A percentile compares a stretch with the other conserved stretches of the same genome.
Evolutionary conservation across 1,139 yeast species (phyloP).

Genomic region (Kodamaea sp.): DNA sequence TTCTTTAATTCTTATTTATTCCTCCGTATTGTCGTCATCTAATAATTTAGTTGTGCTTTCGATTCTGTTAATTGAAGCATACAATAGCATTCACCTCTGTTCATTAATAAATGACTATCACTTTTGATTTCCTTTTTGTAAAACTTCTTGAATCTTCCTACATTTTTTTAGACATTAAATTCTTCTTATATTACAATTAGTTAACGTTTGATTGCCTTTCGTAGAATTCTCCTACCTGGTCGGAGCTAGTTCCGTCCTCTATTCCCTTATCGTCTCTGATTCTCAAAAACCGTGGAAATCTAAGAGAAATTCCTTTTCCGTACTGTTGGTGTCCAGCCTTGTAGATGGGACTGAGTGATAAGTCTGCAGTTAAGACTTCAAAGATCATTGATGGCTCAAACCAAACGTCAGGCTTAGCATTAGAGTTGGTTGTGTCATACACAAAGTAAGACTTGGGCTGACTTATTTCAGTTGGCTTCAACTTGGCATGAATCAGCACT

Average conservation of each 20-base stretch:
- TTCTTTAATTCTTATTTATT: background rate
- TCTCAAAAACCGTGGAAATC: slow-evolving; percentile 89
- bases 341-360: slow-evolving; percentile 88
- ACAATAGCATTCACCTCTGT: too few species aligned
- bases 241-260: slow-evolving; percentile 88
- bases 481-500: slow-evolving; percentile 54
- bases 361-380: slow-evolving; percentile 93
- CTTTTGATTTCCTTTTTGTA: too few species aligned
- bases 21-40: background rate
- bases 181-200: slow-evolving; percentile 1
- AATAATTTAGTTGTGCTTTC: too few species aligned
- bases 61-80: too few species aligned
- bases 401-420: slow-evolving; percentile 91
- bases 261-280: slow-evolving; percentile 84
- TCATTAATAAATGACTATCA: too few species aligned
- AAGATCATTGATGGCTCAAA: slow-evolving; percentile 85
- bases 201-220: slow-evolving; percentile 62
- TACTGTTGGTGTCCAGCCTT: slow-evolving; percentile 79
- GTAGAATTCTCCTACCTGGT: slow-evolving; percentile 88
- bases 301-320: slow-evolving; percentile 85
- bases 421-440: slow-evolving; percentile 62
- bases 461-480: slow-evolving; percentile 68
- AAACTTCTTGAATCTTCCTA: too few species aligned
- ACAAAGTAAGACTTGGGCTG: slow-evolving; percentile 71
- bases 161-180: background rate